Conservation (phyloP, 2,329 filamentous ascomycete species). For the Pezicula carpinea region DNA sequence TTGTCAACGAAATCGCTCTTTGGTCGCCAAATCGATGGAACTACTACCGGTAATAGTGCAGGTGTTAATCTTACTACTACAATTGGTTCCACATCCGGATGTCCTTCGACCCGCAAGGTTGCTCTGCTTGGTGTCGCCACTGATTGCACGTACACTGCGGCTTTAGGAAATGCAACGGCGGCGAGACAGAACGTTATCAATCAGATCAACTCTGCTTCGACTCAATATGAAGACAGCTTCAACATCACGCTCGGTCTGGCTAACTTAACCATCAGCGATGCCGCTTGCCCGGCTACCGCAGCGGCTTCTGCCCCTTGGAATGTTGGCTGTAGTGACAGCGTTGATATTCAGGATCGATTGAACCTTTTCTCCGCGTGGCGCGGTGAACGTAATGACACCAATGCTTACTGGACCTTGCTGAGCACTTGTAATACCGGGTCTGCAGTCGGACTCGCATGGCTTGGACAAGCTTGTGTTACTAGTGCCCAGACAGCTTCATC, state of each 20-base stretch:
- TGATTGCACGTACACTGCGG: slow-evolving; percentile 80
- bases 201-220: slow-evolving; percentile 81
- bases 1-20: slow-evolving; percentile 63
- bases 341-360: slow-evolving; percentile 70
- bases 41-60: slow-evolving; percentile 68
- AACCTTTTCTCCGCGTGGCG: slow-evolving; percentile 89
- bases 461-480: slow-evolving; percentile 75
- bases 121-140: slow-evolving; percentile 88
- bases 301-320: slow-evolving; percentile 77
- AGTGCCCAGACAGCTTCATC: slow-evolving; percentile 50
- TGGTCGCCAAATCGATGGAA: slow-evolving; percentile 67
- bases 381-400: slow-evolving; percentile 68
- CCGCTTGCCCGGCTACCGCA: slow-evolving; percentile 67
- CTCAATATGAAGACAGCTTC: slow-evolving; percentile 84
- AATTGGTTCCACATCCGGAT: slow-evolving; percentile 81
- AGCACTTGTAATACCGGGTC: slow-evolving; percentile 69
- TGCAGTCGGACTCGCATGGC: slow-evolving; percentile 89
- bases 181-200: slow-evolving; percentile 72
- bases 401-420: slow-evolving; percentile 88
- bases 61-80: slow-evolving; percentile 72
- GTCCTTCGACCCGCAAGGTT: slow-evolving; percentile 84
- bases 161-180: slow-evolving; percentile 62
- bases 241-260: slow-evolving; percentile 90
- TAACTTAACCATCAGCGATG: slow-evolving; percentile 75
- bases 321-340: slow-evolving; percentile 58